Evolutionary conservation across 2,329 filamentous ascomycete species (phyloP), one percentile per base, ranked within the genome.

Genomic region (Hirsutella minnesotensis): DNA sequence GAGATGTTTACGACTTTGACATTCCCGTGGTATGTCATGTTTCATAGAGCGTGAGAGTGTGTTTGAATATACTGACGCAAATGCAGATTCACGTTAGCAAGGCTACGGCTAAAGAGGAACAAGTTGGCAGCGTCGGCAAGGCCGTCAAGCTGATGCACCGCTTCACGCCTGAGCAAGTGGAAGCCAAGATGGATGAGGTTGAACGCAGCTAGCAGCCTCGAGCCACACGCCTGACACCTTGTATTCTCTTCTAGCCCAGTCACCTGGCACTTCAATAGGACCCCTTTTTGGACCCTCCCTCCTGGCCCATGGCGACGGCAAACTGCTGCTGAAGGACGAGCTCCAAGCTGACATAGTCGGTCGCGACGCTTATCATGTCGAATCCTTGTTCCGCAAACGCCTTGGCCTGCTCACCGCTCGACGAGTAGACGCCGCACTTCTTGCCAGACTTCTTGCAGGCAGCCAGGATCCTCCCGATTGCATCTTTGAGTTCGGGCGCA

Each of bases 81-180:
- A 21, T 21, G n/a, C 29, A 79, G 75, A 76, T 79, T 48, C 75
- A 79, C 46, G 67, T 89, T 47, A 79, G 78, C 64, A 80, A 75
- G 51, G 63, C 65, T 10, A 63, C 60, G 8, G 59, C 68, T 1
- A 64, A 65, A 10, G 66, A 70, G 41, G 77, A 77, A 49, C 61
- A 71, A 20, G 69, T 76, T 3, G 64, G 67, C 43, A 72, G 70
- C 3, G 74, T 74, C 2, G 70, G 72, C 5, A 67, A 76, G 47
- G 79, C 81, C 1, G 62, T 74, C 44, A 88, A 87, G 59, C 66
- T 89, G 39, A 89, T 89, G 83, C 85, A 89, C 58, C 73, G 81
- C 16, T 86, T 89, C 60, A 81, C 75, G 0, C 64, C 72, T 21
- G 73, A 78, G 4, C 73, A 88, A 45, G 75, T 90, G 3, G 67